Conservation (phyloP, 1,284 basidiomycete genomes). For the Irpex lacteus region DNA sequence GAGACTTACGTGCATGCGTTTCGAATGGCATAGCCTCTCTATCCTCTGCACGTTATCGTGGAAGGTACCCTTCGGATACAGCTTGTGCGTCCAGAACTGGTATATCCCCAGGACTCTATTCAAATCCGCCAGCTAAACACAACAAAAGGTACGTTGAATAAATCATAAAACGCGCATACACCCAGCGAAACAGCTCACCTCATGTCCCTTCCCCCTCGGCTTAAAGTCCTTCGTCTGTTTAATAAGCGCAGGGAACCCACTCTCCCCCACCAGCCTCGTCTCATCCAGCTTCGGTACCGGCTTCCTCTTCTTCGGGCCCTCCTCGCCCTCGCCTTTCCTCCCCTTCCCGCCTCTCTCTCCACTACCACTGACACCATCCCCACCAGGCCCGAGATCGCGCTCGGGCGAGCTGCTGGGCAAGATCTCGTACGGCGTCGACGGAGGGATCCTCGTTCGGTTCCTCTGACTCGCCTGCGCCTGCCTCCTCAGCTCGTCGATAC, state of each 20-base stretch:
- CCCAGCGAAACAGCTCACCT: slow-evolving; percentile 43
- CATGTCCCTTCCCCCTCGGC: slow-evolving; percentile 84
- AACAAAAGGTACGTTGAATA: neutral
- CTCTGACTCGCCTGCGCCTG: slow-evolving; percentile 49
- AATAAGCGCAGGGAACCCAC: slow-evolving; percentile 78
- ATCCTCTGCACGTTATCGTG: slow-evolving; percentile 78
- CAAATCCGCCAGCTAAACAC: slow-evolving; percentile 67
- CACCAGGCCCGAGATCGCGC: slow-evolving; percentile 25
- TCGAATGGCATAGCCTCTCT: slow-evolving; percentile 83
- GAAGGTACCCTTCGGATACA: slow-evolving; percentile 88
- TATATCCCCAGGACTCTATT: slow-evolving; percentile 77
- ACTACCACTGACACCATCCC: slow-evolving; percentile 15
- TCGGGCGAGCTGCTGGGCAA: slow-evolving; percentile 48
- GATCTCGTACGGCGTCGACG: slow-evolving; percentile 39
- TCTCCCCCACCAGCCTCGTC: slow-evolving; percentile 61
- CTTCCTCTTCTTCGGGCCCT: slow-evolving; percentile 39
- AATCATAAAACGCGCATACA: neutral
- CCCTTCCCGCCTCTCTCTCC: slow-evolving; percentile 24
- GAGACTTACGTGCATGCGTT: slow-evolving; percentile 77
- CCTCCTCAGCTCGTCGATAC: slow-evolving; percentile 47
- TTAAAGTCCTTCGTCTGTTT: slow-evolving; percentile 73
- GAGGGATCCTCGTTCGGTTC: slow-evolving; percentile 10
- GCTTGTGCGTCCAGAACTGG: slow-evolving; percentile 88
- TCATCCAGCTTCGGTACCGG: slow-evolving; percentile 68
- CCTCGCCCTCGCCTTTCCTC: slow-evolving; percentile 24